Conservation (phyloP, 1,139 yeast species). For the Suzukiozyma palmioleophila region DNA sequence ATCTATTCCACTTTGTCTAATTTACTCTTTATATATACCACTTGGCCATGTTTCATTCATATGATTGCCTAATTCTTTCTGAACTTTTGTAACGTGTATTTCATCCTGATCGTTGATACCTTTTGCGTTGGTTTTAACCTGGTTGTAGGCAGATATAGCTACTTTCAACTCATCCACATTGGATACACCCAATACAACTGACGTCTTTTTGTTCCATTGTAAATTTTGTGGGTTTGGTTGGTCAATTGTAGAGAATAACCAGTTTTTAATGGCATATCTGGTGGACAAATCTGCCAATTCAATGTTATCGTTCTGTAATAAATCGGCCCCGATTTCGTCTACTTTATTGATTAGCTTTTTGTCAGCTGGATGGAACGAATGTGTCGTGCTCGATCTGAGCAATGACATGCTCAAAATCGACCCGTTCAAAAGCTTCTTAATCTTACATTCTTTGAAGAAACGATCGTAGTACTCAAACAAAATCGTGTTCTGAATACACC, state of each 20-base stretch:
- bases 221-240: constrained; percentile 9
- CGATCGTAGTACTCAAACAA: constrained; percentile 46
- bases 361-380: constrained; percentile 78
- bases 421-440: constrained; percentile 64
- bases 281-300: constrained; percentile 83
- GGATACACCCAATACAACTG: constrained; percentile 75
- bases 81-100: constrained; percentile 40
- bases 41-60: constrained; percentile 70
- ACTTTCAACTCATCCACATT: constrained; percentile 54
- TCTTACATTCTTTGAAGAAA: constrained; percentile 50
- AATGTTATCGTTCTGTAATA: constrained; percentile 34
- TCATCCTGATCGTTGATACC: constrained; percentile 37
- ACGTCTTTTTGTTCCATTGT: constrained; percentile 36
- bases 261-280: constrained; percentile 62
- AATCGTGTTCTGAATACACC: constrained; percentile 74
- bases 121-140: constrained; percentile 33
- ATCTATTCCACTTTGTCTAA: too few relatives aligned
- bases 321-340: constrained; percentile 44
- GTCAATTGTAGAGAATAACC: constrained; percentile 36
- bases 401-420: constrained; percentile 88
- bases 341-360: constrained; percentile 54
- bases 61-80: constrained; percentile 45
- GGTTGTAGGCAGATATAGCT: constrained; percentile 59
- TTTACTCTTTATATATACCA: constrained; percentile 38
- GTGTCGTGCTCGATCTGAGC: constrained; percentile 63